Conservation (phyloP, 1,139 yeast species). For the Zygosaccharomyces sapae region DNA sequence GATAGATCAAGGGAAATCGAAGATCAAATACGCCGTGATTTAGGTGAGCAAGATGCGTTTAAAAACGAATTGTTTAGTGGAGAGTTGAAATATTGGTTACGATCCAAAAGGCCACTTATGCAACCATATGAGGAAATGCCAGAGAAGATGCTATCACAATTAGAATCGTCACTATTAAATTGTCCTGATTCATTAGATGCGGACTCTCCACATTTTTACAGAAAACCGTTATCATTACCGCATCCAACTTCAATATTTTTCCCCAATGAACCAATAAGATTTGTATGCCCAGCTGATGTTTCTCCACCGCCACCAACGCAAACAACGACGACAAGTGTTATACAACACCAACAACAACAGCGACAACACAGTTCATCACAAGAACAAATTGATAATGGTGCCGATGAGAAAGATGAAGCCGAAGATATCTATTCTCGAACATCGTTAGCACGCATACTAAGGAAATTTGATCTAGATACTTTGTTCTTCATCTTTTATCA, state of each 20-base stretch:
- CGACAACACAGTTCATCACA: conserved; percentile 5
- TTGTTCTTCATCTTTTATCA: conserved; percentile 87
- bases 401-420: conserved; percentile 11
- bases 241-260: conserved; percentile 89
- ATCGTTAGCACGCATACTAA: conserved; percentile 46
- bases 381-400: conserved; percentile 9
- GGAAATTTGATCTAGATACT: conserved; percentile 81
- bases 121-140: conserved; percentile 35
- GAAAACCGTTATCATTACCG: conserved; percentile 65
- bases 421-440: conserved; percentile 35
- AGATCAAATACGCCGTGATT: conserved; percentile 27
- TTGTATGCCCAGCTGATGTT: conserved; percentile 34
- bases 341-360: conserved; percentile 10
- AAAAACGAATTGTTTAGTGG: conserved; percentile 31
- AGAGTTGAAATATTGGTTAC: conserved; percentile 32
- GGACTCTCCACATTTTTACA: conserved; percentile 77
- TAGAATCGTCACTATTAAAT: conserved; percentile 73
- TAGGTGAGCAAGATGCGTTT: conserved; percentile 28
- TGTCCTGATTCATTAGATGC: conserved; percentile 94
- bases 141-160: conserved; percentile 33
- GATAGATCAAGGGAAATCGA: conserved; percentile 31
- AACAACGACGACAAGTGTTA: background rate
- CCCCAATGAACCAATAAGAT: conserved; percentile 74
- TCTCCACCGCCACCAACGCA: conserved; percentile 38
- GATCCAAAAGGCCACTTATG: conserved; percentile 30